phyloP scores from a whole-genome alignment of 83 land plant species.

The Picea abies region DNA sequence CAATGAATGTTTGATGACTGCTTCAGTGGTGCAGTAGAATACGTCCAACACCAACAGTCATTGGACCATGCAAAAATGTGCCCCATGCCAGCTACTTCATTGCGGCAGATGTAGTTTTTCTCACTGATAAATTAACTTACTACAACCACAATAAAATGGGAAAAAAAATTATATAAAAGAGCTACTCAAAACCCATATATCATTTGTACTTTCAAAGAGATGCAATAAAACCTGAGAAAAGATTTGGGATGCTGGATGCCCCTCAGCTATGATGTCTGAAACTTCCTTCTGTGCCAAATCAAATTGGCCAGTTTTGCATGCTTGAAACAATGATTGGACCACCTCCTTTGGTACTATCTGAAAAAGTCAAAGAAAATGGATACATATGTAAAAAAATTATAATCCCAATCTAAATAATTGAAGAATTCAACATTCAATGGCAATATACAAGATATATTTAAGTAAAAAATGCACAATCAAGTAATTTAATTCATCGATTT shows the following conservation, averaged over 20 bases:
- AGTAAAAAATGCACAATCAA: no score
- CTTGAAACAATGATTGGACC: slow-evolving; percentile 55
- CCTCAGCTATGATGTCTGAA: slow-evolving; percentile 75
- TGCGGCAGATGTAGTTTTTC: not conserved
- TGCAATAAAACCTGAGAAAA: slow-evolving; percentile 69
- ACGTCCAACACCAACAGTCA: not conserved
- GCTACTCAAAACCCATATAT: not conserved
- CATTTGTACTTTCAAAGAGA: not conserved
- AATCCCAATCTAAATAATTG: not conserved
- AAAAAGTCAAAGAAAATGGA: slow-evolving; percentile 15
- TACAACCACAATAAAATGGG: not conserved
- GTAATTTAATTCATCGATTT: no score
- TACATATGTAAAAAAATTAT: not conserved
- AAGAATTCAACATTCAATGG: not conserved
- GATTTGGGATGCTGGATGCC: slow-evolving; percentile 87
- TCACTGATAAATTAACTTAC: not conserved
- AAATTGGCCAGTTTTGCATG: slow-evolving; percentile 84
- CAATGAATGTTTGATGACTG: not conserved
- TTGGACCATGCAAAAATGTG: not conserved
- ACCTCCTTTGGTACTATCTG: slow-evolving; percentile 82
- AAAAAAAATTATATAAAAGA: not conserved
- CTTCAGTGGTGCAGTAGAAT: not conserved
- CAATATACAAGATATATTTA: not conserved
- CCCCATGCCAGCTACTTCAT: not conserved
- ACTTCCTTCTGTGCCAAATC: slow-evolving; percentile 82